Conservation (phyloP, 345 rosid species). For the Rhizophora mangle region DNA sequence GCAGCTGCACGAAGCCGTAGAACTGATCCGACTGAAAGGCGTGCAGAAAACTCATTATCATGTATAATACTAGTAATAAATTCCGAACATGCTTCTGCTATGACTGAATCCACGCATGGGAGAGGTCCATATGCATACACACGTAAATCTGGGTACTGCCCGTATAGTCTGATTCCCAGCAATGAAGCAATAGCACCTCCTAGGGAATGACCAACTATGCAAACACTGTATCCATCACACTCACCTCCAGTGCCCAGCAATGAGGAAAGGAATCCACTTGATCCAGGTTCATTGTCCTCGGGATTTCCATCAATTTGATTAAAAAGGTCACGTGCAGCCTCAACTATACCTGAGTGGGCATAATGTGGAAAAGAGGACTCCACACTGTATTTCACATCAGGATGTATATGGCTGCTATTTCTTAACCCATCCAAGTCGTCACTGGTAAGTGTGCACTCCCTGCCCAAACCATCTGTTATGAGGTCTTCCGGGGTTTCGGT, state of each 20-base stretch:
- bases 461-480: conserved; percentile 87
- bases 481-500: conserved; percentile 97
- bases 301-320: conserved; percentile 74
- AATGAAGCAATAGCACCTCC: conserved; percentile 91
- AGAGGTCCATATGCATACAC: conserved; percentile 84
- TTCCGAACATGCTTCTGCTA: conserved; percentile 75
- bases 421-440: conserved; percentile 78
- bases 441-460: conserved; percentile 52
- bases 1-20: conserved; percentile 82
- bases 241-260: conserved; percentile 80
- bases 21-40: conserved; percentile 87
- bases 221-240: conserved; percentile 76
- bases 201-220: conserved; percentile 82
- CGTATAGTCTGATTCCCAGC: conserved; percentile 69
- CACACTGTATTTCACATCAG: conserved; percentile 32
- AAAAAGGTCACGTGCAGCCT: conserved; percentile 79
- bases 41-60: conserved; percentile 81
- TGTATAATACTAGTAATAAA: conserved; percentile 82
- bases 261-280: conserved; percentile 65
- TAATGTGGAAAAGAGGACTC: conserved; percentile 67
- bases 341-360: conserved; percentile 80
- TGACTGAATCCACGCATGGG: conserved; percentile 70
- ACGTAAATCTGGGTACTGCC: conserved; percentile 57
- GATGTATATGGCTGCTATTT: conserved; percentile 42
- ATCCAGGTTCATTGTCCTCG: conserved; percentile 33